phyloP scores from a whole-genome alignment of 306 rosid genomes.

The Benincasa hispida region DNA sequence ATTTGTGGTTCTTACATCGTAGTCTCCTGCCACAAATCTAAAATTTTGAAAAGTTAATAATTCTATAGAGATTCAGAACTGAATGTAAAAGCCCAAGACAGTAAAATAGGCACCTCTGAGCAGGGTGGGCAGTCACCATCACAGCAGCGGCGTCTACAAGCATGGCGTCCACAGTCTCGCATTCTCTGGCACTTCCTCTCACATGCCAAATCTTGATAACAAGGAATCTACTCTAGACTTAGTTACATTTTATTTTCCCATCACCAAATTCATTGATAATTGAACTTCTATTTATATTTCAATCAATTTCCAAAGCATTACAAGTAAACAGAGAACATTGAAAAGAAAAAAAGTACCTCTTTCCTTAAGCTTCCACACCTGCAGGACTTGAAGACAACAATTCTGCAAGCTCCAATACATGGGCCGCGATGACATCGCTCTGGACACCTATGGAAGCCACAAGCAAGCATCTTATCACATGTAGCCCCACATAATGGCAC shows the following conservation, averaged over 20 bases:
- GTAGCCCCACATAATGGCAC: constrained; percentile 73
- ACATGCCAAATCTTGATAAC: constrained; percentile 82
- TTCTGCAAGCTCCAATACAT: constrained; percentile 64
- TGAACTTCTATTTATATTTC: background rate
- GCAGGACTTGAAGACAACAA: constrained; percentile 60
- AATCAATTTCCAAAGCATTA: background rate
- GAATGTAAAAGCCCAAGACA: constrained; percentile 3
- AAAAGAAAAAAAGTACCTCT: constrained; percentile 37
- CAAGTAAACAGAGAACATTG: background rate
- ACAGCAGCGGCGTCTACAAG: constrained; percentile 91
- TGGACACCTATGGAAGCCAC: constrained; percentile 72
- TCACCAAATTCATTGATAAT: constrained; percentile 11
- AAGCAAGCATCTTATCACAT: constrained; percentile 55
- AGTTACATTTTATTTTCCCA: constrained; percentile 23
- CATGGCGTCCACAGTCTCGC: constrained; percentile 84
- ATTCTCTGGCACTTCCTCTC: constrained; percentile 78
- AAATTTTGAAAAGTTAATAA: constrained; percentile 16
- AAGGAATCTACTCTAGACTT: constrained; percentile 77
- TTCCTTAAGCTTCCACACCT: constrained; percentile 85
- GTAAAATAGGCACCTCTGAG: constrained; percentile 55
- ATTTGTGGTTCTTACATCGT: constrained; percentile 88
- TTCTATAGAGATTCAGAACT: constrained; percentile 8
- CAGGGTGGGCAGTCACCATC: constrained; percentile 93
- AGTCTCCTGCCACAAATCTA: constrained; percentile 86
- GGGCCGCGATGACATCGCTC: constrained; percentile 87